A percentile compares a stretch with the other conserved stretches of the same genome.
phyloP scores from a whole-genome alignment of 2,329 filamentous ascomycete genomes.

The Fusarium siculi region DNA sequence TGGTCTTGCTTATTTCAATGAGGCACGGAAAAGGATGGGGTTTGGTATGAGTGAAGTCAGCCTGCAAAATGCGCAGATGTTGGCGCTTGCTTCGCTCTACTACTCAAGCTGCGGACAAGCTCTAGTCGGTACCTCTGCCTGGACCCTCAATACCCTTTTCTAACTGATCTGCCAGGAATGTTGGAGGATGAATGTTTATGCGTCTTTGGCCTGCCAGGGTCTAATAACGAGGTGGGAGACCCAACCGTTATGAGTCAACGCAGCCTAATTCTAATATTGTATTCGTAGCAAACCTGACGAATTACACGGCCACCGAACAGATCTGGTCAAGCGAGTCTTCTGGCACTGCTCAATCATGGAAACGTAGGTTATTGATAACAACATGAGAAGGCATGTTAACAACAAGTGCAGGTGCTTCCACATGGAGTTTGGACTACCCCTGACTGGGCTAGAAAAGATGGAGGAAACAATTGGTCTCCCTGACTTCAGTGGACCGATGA shows the following conservation, averaged over 20 bases:
- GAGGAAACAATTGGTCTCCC: slow-evolving; percentile 66
- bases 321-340: slow-evolving; percentile 41
- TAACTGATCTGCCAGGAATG: slow-evolving; percentile 59
- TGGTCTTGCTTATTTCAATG: slow-evolving; percentile 69
- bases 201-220: slow-evolving; percentile 67
- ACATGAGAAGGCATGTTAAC: slow-evolving; percentile 14
- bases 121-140: slow-evolving; percentile 52
- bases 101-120: slow-evolving; percentile 63
- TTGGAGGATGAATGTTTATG: slow-evolving; percentile 66
- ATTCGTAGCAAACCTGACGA: slow-evolving; percentile 42
- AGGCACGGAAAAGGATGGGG: slow-evolving; percentile 68
- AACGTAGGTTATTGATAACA: slow-evolving; percentile 25
- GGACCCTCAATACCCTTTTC: not conserved
- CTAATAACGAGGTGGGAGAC: slow-evolving; percentile 62
- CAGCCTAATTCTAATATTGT: not conserved
- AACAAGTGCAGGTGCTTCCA: slow-evolving; percentile 59
- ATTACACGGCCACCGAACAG: slow-evolving; percentile 39
- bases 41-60: slow-evolving; percentile 65
- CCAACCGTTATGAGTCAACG: not conserved
- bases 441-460: slow-evolving; percentile 63
- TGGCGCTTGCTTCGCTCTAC: slow-evolving; percentile 65
- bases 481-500: slow-evolving; percentile 60
- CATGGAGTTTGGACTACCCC: slow-evolving; percentile 67
- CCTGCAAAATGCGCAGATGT: slow-evolving; percentile 69
- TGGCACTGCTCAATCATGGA: slow-evolving; percentile 46